Evolutionary conservation across 345 rosid species (phyloP).

Genomic region (Salix arbutifolia): DNA sequence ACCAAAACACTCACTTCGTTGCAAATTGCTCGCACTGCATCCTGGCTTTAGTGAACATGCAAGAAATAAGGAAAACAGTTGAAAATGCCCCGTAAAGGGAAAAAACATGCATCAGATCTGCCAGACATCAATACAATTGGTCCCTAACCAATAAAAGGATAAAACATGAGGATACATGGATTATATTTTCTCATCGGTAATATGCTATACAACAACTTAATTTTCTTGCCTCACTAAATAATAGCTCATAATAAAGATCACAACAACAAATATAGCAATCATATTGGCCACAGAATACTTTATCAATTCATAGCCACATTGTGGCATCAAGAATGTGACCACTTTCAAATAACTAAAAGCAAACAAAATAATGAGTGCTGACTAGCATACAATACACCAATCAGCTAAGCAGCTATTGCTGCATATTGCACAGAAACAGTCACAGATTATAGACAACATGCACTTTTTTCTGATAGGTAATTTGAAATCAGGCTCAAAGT

Average conservation of each 20-base stretch:
- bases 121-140: neutral
- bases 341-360: neutral
- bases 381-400: neutral
- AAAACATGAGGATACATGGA: neutral
- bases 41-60: slow-evolving; percentile 50
- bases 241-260: neutral
- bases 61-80: slow-evolving; percentile 2
- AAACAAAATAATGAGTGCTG: neutral
- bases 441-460: neutral
- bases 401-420: neutral
- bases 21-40: slow-evolving; percentile 80
- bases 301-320: neutral
- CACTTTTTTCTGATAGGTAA: neutral
- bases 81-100: neutral
- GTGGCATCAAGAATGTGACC: neutral
- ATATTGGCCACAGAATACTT: neutral
- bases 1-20: slow-evolving; percentile 67
- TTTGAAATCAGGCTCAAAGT: too few relatives aligned
- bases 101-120: neutral
- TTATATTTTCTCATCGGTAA: neutral
- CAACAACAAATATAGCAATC: neutral
- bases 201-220: neutral
- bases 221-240: neutral
- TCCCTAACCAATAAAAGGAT: neutral
- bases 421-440: neutral